Base-by-base conservation (phyloP, 192 early-diverging fungal genomes). In the Hyaloraphidium curvatum region DNA sequence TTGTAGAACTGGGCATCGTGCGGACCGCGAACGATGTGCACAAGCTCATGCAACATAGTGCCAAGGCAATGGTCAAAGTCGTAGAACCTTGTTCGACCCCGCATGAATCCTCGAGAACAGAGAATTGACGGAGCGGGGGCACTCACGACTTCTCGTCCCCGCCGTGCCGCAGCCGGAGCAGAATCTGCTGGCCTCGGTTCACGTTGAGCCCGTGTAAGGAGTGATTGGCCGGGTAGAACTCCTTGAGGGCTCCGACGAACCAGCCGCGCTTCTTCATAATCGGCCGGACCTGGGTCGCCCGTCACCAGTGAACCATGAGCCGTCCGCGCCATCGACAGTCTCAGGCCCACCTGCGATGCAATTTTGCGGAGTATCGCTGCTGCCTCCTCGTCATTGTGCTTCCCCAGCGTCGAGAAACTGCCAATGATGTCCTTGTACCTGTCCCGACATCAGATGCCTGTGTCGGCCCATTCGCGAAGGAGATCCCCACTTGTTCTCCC, bases 11-110 rank as follows among this genome's bases (percentile, higher is more conserved):
- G 41, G 13, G 31, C 58, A 55, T 59, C 58, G 27, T 59, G 43
- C 9, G 58, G 43, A 14, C 58, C 58, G 41, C 39, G 43, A 3
- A 59, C 33, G 28, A 59, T 40, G 43, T 50, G 22, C 14, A 54
- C 61, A 30, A 54, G 68, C 66, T 86, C 85, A 55, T 88, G 85
- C 26, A 88, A 60, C 74, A 84, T 81, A 1, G 85, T 86, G 1
- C 80, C 82, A 0, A 88, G 43, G 31, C 86, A 55, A 37, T 72
- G 68, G 33, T 81, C 64, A 37, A 74, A 77, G 23, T 14, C 16
- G 13, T n/a, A 39, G 22, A 53, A 53, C 5, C 16, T 11, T 30
- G 13, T 14, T 39, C 37, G n/a, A 39, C 37, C 14, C n/a, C n/a
- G n/a, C 14, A 39, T 14, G n/a, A 39, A 39, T 39, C n/a, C n/a